Base-by-base conservation (phyloP, 1,284 basidiomycete genomes). In the Ustilago trichophora region DNA sequence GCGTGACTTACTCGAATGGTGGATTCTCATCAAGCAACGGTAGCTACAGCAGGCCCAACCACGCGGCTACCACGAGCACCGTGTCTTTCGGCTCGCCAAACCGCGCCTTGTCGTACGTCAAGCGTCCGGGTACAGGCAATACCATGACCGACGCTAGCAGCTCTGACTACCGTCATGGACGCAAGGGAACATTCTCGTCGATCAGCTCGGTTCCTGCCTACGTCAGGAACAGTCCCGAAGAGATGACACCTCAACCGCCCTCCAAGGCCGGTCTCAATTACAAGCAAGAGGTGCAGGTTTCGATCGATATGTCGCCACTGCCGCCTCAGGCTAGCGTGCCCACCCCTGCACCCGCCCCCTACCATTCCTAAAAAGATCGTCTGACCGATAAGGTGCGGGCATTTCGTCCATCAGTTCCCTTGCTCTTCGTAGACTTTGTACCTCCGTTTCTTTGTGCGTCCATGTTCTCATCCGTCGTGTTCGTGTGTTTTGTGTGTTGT, bases 111-210 rank as follows among this genome's bases (percentile, higher is more conserved):
- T 53, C 57, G 19, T 67, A 56, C 42, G 26, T 60, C 52, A 67
- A 57, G 21, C 44, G 64, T 15, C 64, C 64, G 5, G 64, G 53
- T 5, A 67, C 64, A 7, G 57, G 27, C 15, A 48, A 32, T 26
- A 57, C 60, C 5, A 29, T 32, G 9, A 26, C 44, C 2, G 59
- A 55, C 15, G 34, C 15, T 12, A 26, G 31, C 0, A 26, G 25
- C 32, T 15, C 11, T 12, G 43, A 41, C 3, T 40, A n/a, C n/a
- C n/a, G 22, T 21, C 32, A 25, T 19, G 33, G 10, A 0, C 27
- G 51, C n/a, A 65, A 65, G 15, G 42, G 44, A 15, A 58, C 55
- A 2, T 25, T 54, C 12, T 58, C 55, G n/a, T 58, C 55, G 4
- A 37, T 54, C 51, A 45, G 36, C 18, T 54, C 55, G 6, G 47